Conservation (phyloP, 176 grass and related monocot species). For the Elaeis guineensis region DNA sequence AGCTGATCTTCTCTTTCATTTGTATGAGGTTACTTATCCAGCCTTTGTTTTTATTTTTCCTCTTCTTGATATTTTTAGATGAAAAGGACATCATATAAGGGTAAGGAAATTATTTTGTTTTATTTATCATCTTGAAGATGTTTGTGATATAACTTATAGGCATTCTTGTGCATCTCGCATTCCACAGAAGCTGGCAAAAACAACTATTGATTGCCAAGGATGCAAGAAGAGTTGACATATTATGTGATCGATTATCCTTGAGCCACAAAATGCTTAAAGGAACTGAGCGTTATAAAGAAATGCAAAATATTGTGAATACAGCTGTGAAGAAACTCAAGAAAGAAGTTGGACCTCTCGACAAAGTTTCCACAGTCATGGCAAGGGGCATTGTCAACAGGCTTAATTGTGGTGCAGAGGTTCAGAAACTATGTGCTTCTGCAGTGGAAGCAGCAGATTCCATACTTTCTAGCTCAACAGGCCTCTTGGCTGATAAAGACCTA, state of each 20-base stretch:
- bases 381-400: constrained; percentile 75
- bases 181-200: constrained; percentile 48
- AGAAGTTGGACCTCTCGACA: constrained; percentile 69
- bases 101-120: too few relatives aligned
- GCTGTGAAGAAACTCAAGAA: constrained; percentile 60
- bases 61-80: too few relatives aligned
- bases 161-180: constrained; percentile 15
- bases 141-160: too few relatives aligned
- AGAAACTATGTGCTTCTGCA: constrained; percentile 64
- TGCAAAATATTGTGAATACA: constrained; percentile 40
- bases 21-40: too few relatives aligned
- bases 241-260: constrained; percentile 68
- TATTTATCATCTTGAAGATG: not conserved
- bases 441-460: constrained; percentile 57
- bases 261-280: constrained; percentile 66
- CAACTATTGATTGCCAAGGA: constrained; percentile 61
- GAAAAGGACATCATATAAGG: too few relatives aligned
- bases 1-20: too few relatives aligned
- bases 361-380: constrained; percentile 52
- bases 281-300: constrained; percentile 53
- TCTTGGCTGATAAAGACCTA: constrained; percentile 12
- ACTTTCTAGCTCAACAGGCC: constrained; percentile 24
- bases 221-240: constrained; percentile 70
- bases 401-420: constrained; percentile 64
- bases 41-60: too few relatives aligned